Base-by-base conservation (phyloP, 164 flowering plant species). In the Buxus sempervirens region DNA sequence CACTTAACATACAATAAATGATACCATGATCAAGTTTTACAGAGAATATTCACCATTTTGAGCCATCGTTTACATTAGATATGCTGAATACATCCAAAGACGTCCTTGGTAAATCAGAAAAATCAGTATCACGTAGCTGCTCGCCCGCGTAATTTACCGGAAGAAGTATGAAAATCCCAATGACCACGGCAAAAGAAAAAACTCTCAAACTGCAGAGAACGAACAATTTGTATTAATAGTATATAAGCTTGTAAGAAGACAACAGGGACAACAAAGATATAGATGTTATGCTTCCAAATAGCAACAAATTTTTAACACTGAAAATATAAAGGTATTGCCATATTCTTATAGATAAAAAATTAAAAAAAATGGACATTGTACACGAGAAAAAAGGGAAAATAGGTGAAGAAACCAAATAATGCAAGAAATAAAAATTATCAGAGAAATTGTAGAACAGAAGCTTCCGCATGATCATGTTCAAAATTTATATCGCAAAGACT, bases 81-180 rank as follows among this genome's bases (percentile, higher is more conserved):
- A 94, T 88, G 79, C 84, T 86, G 74, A 94, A 94, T 32, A 80
- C 62, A 64, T 94, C 98, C 84, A 94, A 54, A 6, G 98, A 90
- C 70, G 82, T 84, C 54, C 76, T 86, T 58, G 88, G 78, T 23
- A 90, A 70, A 78, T 89, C 88, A 13, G 72, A 70, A 20, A 85
- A 79, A 72, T 94, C 92, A 63, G 84, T 54, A 27, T 72, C 72
- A 7, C 63, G 59, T 59, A 89, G 79, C 77, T 88, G 85, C 74
- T 68, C 74, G 58, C 98, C 98, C 36, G 67, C 13, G 72, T 78
- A 85, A 72, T 95, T 95, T 59, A 95, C 75, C 22, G 96, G 98
- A 69, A 95, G 93, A 67, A 95, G 90, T 69, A 90, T 73, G 77
- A 81, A 83, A 59, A 91, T 71, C 69, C 98, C 98, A 12, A 95